Conservation (phyloP, 2,329 filamentous ascomycete genomes). For the Clonostachys rhizophaga region DNA sequence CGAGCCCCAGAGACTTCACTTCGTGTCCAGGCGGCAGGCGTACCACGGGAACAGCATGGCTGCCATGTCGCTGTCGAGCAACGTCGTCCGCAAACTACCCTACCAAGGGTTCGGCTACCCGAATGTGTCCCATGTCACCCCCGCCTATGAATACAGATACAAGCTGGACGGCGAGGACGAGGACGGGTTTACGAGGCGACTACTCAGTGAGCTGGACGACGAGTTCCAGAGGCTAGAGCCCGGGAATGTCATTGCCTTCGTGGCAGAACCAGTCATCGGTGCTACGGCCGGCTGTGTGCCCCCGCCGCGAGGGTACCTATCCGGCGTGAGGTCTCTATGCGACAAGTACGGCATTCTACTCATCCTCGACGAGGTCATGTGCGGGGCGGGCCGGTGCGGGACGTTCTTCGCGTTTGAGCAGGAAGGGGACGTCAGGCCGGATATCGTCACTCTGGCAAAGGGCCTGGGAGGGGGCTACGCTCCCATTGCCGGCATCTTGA, state of each 20-base stretch:
- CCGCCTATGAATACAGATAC: slow-evolving; percentile 12
- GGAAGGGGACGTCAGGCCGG: slow-evolving; percentile 31
- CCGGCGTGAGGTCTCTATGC: slow-evolving; percentile 48
- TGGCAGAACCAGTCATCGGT: slow-evolving; percentile 44
- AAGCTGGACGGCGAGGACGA: slow-evolving; percentile 22
- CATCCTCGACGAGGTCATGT: slow-evolving; percentile 64
- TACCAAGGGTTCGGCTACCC: slow-evolving; percentile 16
- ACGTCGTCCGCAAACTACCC: slow-evolving; percentile 14
- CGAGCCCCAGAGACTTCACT: slow-evolving; percentile 25
- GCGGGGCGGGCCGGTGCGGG: slow-evolving; percentile 57
- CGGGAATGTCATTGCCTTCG: slow-evolving; percentile 38
- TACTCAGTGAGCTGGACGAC: slow-evolving; percentile 37
- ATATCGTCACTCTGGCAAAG: slow-evolving; percentile 56
- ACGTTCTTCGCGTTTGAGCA: slow-evolving; percentile 45
- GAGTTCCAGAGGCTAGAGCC: slow-evolving; percentile 41
- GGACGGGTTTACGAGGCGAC: slow-evolving; percentile 27
- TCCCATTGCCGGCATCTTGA: slow-evolving; percentile 48
- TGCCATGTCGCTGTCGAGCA: slow-evolving; percentile 30
- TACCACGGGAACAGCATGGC: slow-evolving; percentile 48
- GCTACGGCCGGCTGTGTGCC: slow-evolving; percentile 47
- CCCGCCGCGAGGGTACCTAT: slow-evolving; percentile 46
- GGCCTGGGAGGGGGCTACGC: slow-evolving; percentile 52
- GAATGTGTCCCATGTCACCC: slow-evolving; percentile 16
- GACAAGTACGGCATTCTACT: slow-evolving; percentile 49
- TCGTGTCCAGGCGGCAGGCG: slow-evolving; percentile 36